phyloP scores from a whole-genome alignment of 2,329 filamentous ascomycete species.

The Pyrenophora graminea region DNA sequence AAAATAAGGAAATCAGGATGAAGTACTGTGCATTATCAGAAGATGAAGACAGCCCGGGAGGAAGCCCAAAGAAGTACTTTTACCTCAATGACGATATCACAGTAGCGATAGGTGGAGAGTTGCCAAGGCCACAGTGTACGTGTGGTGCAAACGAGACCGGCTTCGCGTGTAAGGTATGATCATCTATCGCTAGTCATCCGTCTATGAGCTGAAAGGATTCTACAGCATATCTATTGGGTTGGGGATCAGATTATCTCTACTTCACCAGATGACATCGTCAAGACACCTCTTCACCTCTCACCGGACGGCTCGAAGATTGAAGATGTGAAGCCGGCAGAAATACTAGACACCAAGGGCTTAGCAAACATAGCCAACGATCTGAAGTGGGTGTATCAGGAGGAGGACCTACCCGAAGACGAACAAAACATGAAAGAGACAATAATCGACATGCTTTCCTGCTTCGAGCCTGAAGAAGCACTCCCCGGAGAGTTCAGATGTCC shows the following conservation, averaged over 20 bases:
- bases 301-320: slow-evolving; percentile 42
- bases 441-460: slow-evolving; percentile 43
- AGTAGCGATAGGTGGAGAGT: slow-evolving; percentile 37
- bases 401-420: slow-evolving; percentile 28
- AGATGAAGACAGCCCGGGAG: slow-evolving; percentile 25
- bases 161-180: slow-evolving; percentile 42
- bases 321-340: slow-evolving; percentile 33
- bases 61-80: slow-evolving; percentile 35
- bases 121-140: slow-evolving; percentile 36
- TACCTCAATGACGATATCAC: slow-evolving; percentile 44
- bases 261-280: slow-evolving; percentile 24
- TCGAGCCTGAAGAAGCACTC: slow-evolving; percentile 42
- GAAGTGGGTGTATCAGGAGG: slow-evolving; percentile 40
- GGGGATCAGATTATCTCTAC: slow-evolving; percentile 41
- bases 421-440: slow-evolving; percentile 41
- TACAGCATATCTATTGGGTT: slow-evolving; percentile 47
- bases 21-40: slow-evolving; percentile 40
- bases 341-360: slow-evolving; percentile 35
- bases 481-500: slow-evolving; percentile 39
- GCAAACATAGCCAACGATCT: slow-evolving; percentile 33
- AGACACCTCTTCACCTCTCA: slow-evolving; percentile 35
- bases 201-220: slow-evolving; percentile 4
- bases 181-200: background rate
- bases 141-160: slow-evolving; percentile 42
- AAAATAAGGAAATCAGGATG: slow-evolving; percentile 42